Base-by-base conservation (phyloP, 2,329 filamentous ascomycete genomes). In the Neofusicoccum kwambonambiense region DNA sequence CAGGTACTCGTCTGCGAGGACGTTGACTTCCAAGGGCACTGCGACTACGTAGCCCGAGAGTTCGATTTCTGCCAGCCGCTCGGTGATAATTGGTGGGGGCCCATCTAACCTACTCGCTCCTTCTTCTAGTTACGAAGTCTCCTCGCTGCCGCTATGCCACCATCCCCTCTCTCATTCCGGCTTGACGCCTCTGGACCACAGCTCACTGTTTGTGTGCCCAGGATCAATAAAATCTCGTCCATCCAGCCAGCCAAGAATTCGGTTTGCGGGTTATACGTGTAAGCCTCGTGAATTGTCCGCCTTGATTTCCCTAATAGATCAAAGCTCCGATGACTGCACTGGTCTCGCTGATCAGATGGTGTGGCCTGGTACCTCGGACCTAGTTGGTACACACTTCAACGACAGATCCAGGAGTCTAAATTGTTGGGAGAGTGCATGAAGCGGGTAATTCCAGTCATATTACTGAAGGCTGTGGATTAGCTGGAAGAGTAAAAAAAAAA, bases 1-100 rank as follows among this genome's bases (percentile, higher is more conserved):
- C 39, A 60, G 56, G 56, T 60, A 22, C 56, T 60, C 22, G 35
- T 60, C 13, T 60, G 56, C 11, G 56, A 60, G n/a, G 56, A 60
- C 27, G 42, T 45, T 5, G 47, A 60, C 9, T 60, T 60, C 41
- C 42, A 60, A 37, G 56, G 56, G 13, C n/a, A 31, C n/a, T 60
- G 56, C 31, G 56, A 45, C 11, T 60, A 47, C 31, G 15, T 60
- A 2, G 42, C 39, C n/a, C 56, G 56, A 11, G 15, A 17, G 4
- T 60, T 60, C 22, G 31, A 37, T 3, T 60, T 35, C n/a, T 60
- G 56, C 39, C 56, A 60, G 42, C 56, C 27, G 1, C 27, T 60
- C 27, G 8, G 42, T 5, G 2, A n/a, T 2, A 42, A 60, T 35
- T 60, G 56, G 56, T 60, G 31, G 8, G 56, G 12, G 31, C 27